Conservation (phyloP, 176 grass and related monocot genomes). For the Musa itinerans region DNA sequence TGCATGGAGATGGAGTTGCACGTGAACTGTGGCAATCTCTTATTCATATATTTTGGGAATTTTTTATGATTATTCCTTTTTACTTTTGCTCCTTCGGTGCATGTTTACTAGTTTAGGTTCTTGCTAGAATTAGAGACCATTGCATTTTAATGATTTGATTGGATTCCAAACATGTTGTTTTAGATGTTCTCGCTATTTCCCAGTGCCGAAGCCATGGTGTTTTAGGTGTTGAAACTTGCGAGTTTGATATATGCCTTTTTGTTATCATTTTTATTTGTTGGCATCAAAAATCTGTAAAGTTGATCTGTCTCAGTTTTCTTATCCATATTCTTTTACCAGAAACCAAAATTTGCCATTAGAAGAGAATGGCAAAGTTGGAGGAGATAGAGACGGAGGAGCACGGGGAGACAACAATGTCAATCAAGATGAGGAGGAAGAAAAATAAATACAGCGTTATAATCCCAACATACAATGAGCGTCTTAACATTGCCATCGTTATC, state of each 20-base stretch:
- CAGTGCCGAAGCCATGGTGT: neutral
- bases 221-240: neutral
- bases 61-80: neutral
- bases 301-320: neutral
- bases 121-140: neutral
- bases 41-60: neutral
- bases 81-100: neutral
- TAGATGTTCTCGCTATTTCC: neutral
- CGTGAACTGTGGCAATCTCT: neutral
- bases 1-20: neutral
- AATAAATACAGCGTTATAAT: constrained; percentile 74
- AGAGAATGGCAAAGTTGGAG: constrained; percentile 6
- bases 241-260: neutral
- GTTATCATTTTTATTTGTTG: neutral
- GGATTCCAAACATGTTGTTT: no score
- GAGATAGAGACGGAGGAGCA: constrained; percentile 3
- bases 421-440: constrained; percentile 19
- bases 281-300: neutral
- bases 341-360: neutral
- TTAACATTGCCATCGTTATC: constrained; percentile 79
- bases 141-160: no score
- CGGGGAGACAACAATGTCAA: neutral
- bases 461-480: constrained; percentile 94
- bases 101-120: neutral
- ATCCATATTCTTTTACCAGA: neutral